Evolutionary conservation across 2,329 filamentous ascomycete species (phyloP).

Genomic region (Fusarium palustre): DNA sequence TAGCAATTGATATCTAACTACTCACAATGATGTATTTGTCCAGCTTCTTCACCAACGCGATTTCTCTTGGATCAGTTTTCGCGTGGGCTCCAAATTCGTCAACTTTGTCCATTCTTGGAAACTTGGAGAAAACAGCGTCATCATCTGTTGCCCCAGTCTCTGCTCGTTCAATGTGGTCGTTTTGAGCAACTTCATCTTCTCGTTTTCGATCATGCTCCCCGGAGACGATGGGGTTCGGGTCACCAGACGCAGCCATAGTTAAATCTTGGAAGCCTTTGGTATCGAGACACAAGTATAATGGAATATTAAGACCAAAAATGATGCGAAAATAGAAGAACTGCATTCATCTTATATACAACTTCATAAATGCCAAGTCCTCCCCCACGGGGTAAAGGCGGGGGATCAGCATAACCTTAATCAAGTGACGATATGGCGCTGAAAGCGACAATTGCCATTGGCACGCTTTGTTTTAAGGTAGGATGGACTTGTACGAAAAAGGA

Average conservation of each 20-base stretch:
- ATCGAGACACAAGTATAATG: fast-evolving
- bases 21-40: slow-evolving; percentile 33
- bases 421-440: not conserved
- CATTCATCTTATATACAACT: slow-evolving; percentile 4
- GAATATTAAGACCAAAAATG: not conserved
- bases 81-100: slow-evolving; percentile 40
- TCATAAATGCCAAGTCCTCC: slow-evolving; percentile 4
- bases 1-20: fast-evolving
- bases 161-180: slow-evolving; percentile 30
- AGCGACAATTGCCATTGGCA: not conserved
- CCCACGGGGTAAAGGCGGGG: slow-evolving; percentile 32
- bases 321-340: fast-evolving
- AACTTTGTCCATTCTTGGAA: slow-evolving; percentile 38
- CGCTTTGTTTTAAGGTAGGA: not conserved
- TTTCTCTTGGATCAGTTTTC: slow-evolving; percentile 39
- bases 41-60: slow-evolving; percentile 36
- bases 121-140: slow-evolving; percentile 29
- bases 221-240: fast-evolving
- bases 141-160: slow-evolving; percentile 19
- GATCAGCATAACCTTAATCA: slow-evolving; percentile 14
- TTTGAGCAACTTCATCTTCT: not conserved
- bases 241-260: not conserved
- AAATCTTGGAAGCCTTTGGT: no score
- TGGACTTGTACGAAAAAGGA: slow-evolving; percentile 4
- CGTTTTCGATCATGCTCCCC: not conserved